Conservation (phyloP, 2,329 filamentous ascomycete genomes). For the Trichoderma harzianum region DNA sequence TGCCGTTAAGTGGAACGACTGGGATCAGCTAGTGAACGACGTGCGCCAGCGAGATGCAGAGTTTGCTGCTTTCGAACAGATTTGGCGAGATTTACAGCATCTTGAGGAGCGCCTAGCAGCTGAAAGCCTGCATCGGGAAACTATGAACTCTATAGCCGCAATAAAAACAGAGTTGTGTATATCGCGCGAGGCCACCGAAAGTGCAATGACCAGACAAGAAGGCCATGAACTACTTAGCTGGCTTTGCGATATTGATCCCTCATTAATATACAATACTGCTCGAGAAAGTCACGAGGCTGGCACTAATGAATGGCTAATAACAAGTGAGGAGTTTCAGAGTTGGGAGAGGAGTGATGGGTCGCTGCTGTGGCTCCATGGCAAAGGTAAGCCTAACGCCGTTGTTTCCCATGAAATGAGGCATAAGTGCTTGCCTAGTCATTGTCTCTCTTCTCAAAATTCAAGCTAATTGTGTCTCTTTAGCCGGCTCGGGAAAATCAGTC, state of each 20-base stretch:
- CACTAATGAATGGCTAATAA: background rate
- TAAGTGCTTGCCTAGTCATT: rapidly evolving
- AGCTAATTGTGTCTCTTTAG: background rate
- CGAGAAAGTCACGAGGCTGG: background rate
- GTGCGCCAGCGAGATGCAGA: background rate
- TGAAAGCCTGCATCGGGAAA: background rate
- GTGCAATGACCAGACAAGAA: background rate
- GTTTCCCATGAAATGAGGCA: no score
- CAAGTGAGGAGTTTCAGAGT: background rate
- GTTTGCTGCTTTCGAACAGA: background rate
- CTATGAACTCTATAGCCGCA: background rate
- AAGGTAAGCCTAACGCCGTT: background rate
- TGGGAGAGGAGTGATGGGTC: background rate
- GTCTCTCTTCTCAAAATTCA: rapidly evolving
- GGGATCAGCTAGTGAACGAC: background rate
- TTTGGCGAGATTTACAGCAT: background rate
- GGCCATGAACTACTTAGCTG: background rate
- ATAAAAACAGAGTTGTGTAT: background rate
- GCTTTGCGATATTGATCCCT: background rate
- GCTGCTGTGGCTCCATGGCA: background rate
- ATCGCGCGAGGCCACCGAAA: background rate
- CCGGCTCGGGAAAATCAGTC: background rate
- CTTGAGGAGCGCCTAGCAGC: background rate
- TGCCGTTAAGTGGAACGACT: background rate
- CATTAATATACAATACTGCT: background rate